Evolutionary conservation across 345 rosid species (phyloP).

Genomic region (Lepidium didymum): DNA sequence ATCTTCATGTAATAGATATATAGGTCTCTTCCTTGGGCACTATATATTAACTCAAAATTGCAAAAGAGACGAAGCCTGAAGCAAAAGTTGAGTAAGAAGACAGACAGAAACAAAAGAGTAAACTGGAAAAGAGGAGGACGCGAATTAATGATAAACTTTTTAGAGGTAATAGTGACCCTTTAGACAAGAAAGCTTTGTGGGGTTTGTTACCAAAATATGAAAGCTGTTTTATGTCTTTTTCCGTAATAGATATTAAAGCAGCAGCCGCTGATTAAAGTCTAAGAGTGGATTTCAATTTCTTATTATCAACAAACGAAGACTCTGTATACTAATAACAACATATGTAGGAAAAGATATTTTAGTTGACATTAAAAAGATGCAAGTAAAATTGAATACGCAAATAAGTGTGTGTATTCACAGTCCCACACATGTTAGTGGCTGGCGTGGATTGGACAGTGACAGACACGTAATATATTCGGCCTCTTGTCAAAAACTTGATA

Average conservation of each 20-base stretch:
- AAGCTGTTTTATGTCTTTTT: conserved; percentile 20
- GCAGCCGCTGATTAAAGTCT: not conserved
- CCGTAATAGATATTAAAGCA: not conserved
- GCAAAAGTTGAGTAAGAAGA: conserved; percentile 14
- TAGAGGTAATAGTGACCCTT: not conserved
- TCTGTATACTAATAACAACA: not conserved
- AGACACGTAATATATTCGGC: conserved; percentile 25
- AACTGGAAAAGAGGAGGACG: conserved; percentile 11
- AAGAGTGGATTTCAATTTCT: not conserved
- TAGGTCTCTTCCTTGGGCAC: not conserved
- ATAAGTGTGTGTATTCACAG: not conserved
- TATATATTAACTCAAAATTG: conserved; percentile 3
- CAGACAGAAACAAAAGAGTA: conserved; percentile 1
- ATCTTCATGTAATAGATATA: not conserved
- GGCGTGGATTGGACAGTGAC: conserved; percentile 17
- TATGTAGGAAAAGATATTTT: not conserved
- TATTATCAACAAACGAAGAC: conserved; percentile 10
- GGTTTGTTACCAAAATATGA: conserved; percentile 6
- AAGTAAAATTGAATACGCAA: conserved; percentile 6
- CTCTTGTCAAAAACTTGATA: conserved; percentile 20
- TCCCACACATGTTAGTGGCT: conserved; percentile 1
- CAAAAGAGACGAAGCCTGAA: conserved; percentile 26
- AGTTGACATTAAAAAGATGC: not conserved
- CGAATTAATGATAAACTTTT: not conserved
- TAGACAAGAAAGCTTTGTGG: conserved; percentile 15